A percentile compares a stretch with the other conserved stretches of the same genome.
Evolutionary conservation across 164 flowering plant species (phyloP).

Genomic region (Sedum album): DNA sequence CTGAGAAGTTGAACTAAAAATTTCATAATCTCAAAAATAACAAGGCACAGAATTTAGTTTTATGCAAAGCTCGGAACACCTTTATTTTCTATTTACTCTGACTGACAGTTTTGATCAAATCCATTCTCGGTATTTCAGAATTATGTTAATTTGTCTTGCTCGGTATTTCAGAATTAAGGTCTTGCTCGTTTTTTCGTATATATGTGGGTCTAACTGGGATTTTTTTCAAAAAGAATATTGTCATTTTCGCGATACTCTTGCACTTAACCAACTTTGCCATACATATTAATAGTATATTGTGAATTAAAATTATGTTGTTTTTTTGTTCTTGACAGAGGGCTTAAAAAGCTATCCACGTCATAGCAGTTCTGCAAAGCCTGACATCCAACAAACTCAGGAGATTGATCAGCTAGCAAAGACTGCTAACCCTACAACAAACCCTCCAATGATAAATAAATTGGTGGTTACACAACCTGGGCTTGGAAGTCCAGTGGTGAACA

Average conservation of each 20-base stretch:
- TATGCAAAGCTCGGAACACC: too few relatives aligned
- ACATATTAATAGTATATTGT: background rate
- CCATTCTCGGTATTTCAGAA: background rate
- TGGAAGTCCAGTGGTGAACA: conserved; percentile 37
- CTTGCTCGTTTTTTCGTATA: background rate
- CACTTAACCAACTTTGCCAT: background rate
- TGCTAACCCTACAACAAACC: conserved; percentile 60
- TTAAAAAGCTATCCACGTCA: conserved; percentile 77
- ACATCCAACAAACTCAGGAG: conserved; percentile 73
- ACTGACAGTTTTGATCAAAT: background rate
- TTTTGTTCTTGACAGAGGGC: conserved; percentile 48
- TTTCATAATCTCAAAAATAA: too few relatives aligned
- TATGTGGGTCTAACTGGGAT: background rate
- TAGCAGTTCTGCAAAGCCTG: conserved; percentile 38
- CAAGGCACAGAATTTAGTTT: too few relatives aligned
- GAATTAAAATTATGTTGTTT: background rate
- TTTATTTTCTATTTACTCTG: too few relatives aligned
- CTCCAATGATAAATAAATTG: conserved; percentile 49
- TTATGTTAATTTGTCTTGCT: too few relatives aligned
- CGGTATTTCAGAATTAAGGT: background rate
- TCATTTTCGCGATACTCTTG: too few relatives aligned
- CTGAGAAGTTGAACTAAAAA: too few relatives aligned
- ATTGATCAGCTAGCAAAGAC: conserved; percentile 57
- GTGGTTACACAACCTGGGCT: conserved; percentile 62
- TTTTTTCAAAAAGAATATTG: too few relatives aligned